Percentiles rank a stretch among this genome's conserved stretches.
These are phyloP conservation scores for Apiospora phragmitis DNA, from an alignment of 2,329 filamentous ascomycete genomes.

Conservation along the genomic window DNA sequence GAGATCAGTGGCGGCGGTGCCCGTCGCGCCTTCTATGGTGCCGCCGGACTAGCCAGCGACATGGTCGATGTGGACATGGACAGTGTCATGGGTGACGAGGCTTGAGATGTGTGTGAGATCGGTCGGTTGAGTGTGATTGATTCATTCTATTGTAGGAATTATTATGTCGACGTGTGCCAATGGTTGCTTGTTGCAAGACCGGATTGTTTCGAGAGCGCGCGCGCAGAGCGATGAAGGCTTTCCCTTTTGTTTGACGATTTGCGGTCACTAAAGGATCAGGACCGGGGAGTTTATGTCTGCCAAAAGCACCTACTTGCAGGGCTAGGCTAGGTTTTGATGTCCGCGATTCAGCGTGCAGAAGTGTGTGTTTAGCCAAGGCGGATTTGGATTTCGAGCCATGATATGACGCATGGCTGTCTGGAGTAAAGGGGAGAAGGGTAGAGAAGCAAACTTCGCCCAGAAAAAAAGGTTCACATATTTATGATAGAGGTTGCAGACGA, in stretches of 20 bases:
- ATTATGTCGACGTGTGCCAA: not conserved
- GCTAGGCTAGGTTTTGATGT: no score
- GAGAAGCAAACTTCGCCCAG: not conserved
- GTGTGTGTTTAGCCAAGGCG: not conserved
- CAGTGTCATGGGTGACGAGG: not conserved
- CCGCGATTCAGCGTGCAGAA: not conserved
- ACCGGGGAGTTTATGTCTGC: not conserved
- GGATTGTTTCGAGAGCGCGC: not conserved
- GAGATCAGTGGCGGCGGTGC: slow-evolving; percentile 27
- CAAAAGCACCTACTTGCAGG: not conserved
- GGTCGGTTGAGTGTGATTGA: not conserved
- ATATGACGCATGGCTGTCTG: not conserved
- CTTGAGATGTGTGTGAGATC: not conserved
- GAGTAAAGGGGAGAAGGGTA: not conserved
- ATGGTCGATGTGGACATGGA: not conserved
- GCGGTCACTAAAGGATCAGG: not conserved
- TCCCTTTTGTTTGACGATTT: not conserved
- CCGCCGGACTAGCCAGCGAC: not conserved
- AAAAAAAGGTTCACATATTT: not conserved
- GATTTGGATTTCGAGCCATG: not conserved
- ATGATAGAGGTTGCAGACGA: not conserved
- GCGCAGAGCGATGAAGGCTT: not conserved
- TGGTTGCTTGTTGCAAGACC: not conserved
- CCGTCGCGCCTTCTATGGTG: not conserved
- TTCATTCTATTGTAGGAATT: not conserved